Evolutionary conservation across 2,329 filamentous ascomycete genomes (phyloP), one percentile per base, ranked within the genome.

Genomic region (Calonectria leucothoes): DNA sequence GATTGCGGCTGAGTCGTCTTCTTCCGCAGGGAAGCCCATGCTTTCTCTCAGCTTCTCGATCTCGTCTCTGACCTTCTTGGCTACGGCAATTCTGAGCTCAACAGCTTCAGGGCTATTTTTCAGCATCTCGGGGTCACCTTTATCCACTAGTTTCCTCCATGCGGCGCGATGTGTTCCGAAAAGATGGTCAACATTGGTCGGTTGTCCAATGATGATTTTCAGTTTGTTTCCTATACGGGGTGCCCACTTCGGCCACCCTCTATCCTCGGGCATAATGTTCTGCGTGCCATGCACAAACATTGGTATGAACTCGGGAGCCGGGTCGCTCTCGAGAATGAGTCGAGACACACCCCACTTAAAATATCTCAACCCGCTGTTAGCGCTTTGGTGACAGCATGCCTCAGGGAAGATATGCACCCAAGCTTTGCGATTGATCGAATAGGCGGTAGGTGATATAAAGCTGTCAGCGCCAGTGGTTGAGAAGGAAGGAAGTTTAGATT

Each of bases 361-460:
- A 86, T 99, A 99, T 35, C 97, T 94, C 88, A 98, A 93, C 10
- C 93, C 91, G 79, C 92, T 92, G 51, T 92, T 87, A 1, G 93
- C 90, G 77, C 95, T 93, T 85, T 99, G 97, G 84, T 98, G 96
- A 57, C 98, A 95, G 84, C 94, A 95, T 61, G 95, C 97, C 85
- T 99, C 97, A 15, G 97, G 97, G 84, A 98, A 98, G 69, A 98
- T 93, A 84, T 99, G 97, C 5, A 99, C 88, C 97, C 97, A 99
- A 55, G 92, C 91, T 83, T 94, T 90, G 57, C 91, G 91, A 79
- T 95, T 93, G 75, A 86, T 89, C 2, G 91, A 84, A 82, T 94
- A 96, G 61, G 92, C 90, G 2, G 95, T 93, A 1, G 95, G 95
- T 0, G 94, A 90, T 0, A 90, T 87, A 82, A 95, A 94, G 45